Percentiles rank a stretch among this genome's conserved stretches.
phyloP scores from a whole-genome alignment of 1,284 basidiomycete genomes.

The Somion occarium region DNA sequence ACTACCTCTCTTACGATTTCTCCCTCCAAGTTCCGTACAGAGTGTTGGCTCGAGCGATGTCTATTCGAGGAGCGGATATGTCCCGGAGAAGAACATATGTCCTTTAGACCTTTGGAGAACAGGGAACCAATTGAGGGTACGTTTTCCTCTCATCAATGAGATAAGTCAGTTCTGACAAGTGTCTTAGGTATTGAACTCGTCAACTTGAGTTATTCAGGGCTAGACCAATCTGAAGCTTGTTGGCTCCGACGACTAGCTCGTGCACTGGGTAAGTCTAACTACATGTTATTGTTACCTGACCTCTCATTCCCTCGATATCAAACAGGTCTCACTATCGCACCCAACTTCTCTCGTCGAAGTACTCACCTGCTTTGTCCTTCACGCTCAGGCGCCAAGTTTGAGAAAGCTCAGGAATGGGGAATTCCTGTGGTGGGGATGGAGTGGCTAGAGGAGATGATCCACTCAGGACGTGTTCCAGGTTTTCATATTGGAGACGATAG shows the following conservation, averaged over 20 bases:
- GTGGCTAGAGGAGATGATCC: constrained; percentile 58
- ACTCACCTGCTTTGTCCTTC: constrained; percentile 75
- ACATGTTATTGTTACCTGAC: constrained; percentile 3
- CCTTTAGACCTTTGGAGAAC: constrained; percentile 57
- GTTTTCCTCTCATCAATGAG: constrained; percentile 11
- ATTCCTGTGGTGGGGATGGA: constrained; percentile 55
- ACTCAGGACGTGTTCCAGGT: constrained; percentile 38
- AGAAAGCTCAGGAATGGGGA: constrained; percentile 70
- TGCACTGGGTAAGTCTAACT: constrained; percentile 46
- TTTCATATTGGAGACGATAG: constrained; percentile 5
- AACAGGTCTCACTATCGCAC: constrained; percentile 50
- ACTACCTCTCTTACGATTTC: constrained; percentile 42
- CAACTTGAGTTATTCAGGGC: constrained; percentile 61
- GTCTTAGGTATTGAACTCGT: constrained; percentile 50
- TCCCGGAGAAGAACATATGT: constrained; percentile 51
- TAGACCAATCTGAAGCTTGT: constrained; percentile 59
- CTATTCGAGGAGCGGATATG: constrained; percentile 65
- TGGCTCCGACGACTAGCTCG: constrained; percentile 59
- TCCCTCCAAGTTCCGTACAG: constrained; percentile 62
- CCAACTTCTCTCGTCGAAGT: constrained; percentile 53
- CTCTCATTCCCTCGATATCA: neutral
- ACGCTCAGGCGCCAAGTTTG: constrained; percentile 60
- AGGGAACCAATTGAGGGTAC: constrained; percentile 47
- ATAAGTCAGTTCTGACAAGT: constrained; percentile 11
- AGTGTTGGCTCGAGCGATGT: constrained; percentile 80